These are phyloP conservation scores for Colletotrichum graminicola DNA, from an alignment of 2,329 filamentous ascomycete species.

Conservation along the genomic window DNA sequence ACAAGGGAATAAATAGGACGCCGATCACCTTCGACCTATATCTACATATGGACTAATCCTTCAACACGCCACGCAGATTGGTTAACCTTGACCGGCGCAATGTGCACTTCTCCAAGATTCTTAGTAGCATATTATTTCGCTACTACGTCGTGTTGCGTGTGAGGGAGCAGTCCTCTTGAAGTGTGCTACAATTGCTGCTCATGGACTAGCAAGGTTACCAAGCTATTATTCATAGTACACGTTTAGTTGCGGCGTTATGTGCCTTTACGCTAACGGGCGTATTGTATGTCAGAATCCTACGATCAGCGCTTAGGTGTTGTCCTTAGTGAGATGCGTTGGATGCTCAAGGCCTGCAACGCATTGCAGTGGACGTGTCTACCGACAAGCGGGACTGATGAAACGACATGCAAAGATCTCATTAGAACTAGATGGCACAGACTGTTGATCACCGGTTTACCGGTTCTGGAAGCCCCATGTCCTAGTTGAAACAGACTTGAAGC, in stretches of 20 bases:
- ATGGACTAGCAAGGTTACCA: background rate
- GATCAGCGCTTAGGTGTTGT: background rate
- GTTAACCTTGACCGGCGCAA: too few relatives aligned
- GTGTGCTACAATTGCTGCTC: background rate
- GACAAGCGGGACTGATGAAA: background rate
- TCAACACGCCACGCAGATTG: too few relatives aligned
- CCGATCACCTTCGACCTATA: background rate
- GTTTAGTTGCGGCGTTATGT: too few relatives aligned
- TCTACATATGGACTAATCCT: background rate
- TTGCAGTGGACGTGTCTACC: background rate
- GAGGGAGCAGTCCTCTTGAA: background rate
- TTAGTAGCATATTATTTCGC: too few relatives aligned
- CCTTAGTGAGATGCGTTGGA: slow-evolving; percentile 3
- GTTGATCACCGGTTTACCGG: background rate
- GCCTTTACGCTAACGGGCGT: background rate
- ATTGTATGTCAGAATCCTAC: background rate
- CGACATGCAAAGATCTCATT: background rate
- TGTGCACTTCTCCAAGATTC: background rate
- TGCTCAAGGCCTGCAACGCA: slow-evolving; percentile 2
- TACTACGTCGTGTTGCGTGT: background rate
- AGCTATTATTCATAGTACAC: too few relatives aligned
- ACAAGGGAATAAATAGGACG: background rate
- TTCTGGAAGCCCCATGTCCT: background rate
- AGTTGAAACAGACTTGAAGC: slow-evolving; percentile 30
- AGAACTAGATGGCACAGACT: background rate